Conservation (phyloP, 768 basidiomycete genomes). For the Russula sp. region DNA sequence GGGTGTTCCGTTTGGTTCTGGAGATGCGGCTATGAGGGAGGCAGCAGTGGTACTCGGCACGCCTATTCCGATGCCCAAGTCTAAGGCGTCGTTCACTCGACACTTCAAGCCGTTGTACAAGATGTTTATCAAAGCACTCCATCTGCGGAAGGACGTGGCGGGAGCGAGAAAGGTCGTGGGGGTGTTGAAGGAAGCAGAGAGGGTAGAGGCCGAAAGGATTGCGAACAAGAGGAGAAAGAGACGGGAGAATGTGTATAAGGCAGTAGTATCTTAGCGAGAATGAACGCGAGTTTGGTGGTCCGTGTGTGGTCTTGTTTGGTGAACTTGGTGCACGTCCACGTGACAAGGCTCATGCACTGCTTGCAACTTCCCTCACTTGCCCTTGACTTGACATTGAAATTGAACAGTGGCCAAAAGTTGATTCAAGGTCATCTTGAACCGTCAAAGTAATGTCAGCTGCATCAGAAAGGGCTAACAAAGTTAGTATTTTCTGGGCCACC, state of each 20-base stretch:
- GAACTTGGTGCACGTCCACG: neutral
- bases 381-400: too few relatives aligned
- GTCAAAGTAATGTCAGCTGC: neutral
- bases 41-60: slow-evolving; percentile 12
- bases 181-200: slow-evolving; percentile 16
- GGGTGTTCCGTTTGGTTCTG: slow-evolving; percentile 12
- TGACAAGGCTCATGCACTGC: neutral
- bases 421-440: neutral
- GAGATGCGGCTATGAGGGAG: slow-evolving; percentile 1
- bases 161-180: slow-evolving; percentile 19
- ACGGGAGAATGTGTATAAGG: neutral
- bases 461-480: slow-evolving; percentile 4
- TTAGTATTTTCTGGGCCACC: neutral
- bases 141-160: slow-evolving; percentile 15
- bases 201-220: slow-evolving; percentile 8
- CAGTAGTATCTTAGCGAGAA: neutral
- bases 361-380: neutral
- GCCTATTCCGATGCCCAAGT: slow-evolving; percentile 2
- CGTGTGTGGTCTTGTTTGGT: neutral
- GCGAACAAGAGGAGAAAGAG: neutral
- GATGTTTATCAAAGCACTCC: slow-evolving; percentile 20
- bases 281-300: too few relatives aligned
- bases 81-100: slow-evolving; percentile 12
- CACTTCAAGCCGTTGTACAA: slow-evolving; percentile 20
- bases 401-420: too few relatives aligned